A percentile compares a stretch with the other conserved stretches of the same genome.
Evolutionary conservation across 176 grass and related monocot genomes (phyloP).

Genomic region (Oryza glaberrima): DNA sequence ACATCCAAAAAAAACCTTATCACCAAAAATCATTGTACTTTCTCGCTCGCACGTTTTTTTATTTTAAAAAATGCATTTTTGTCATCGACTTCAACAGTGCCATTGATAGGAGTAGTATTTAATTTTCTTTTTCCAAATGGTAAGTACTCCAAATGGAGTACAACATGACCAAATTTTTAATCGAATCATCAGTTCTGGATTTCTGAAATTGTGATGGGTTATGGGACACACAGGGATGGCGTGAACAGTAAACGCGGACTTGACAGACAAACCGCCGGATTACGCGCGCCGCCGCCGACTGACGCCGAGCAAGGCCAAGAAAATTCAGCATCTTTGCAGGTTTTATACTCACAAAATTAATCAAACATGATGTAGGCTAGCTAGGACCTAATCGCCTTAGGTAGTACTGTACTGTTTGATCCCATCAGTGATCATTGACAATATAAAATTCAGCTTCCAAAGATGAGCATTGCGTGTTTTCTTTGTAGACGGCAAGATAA

Average conservation of each 20-base stretch:
- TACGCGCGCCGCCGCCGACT: background rate
- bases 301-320: slow-evolving; percentile 36
- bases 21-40: slow-evolving; percentile 34
- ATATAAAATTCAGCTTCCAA: background rate
- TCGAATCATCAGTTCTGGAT: no score
- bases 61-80: background rate
- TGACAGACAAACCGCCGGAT: background rate
- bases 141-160: no score
- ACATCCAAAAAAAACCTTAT: slow-evolving; percentile 31
- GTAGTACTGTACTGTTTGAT: background rate
- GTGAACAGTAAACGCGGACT: no score
- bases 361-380: background rate
- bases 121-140: no score
- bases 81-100: background rate
- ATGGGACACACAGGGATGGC: background rate
- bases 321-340: background rate
- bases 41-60: background rate
- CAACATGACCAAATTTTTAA: background rate
- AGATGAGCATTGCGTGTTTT: background rate
- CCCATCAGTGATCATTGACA: background rate
- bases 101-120: background rate
- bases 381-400: background rate
- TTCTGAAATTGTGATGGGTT: background rate
- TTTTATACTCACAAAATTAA: background rate
- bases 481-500: background rate